Percentiles rank a stretch among this genome's conserved stretches.
Conservation (phyloP, 306 rosid genomes). For the Potentilla sterilis region DNA sequence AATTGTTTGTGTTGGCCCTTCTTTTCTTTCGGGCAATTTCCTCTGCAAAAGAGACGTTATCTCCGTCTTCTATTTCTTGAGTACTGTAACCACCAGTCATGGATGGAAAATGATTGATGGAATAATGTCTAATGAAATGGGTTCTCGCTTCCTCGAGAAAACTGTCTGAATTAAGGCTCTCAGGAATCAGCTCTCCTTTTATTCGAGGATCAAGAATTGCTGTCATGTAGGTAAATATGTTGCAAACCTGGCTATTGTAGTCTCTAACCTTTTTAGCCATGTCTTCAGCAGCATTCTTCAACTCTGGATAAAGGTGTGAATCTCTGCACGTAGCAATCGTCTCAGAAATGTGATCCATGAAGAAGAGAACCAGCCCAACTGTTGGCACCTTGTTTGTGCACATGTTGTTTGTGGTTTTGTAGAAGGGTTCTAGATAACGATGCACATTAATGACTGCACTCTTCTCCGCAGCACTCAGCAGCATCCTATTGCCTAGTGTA, state of each 20-base stretch:
- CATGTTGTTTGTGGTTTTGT: constrained; percentile 87
- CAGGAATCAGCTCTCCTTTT: constrained; percentile 91
- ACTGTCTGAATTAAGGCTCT: constrained; percentile 60
- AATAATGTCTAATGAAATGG: constrained; percentile 73
- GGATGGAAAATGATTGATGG: constrained; percentile 66
- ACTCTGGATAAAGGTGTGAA: constrained; percentile 78
- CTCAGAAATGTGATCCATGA: constrained; percentile 98
- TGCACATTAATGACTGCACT: constrained; percentile 64
- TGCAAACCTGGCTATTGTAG: constrained; percentile 75
- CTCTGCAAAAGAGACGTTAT: constrained; percentile 87
- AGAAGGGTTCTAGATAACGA: constrained; percentile 84
- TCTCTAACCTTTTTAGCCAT: constrained; percentile 78
- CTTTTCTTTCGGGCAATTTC: constrained; percentile 95
- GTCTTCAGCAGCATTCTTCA: constrained; percentile 80
- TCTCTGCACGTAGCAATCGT: constrained; percentile 73
- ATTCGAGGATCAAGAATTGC: constrained; percentile 95
- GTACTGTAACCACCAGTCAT: constrained; percentile 58
- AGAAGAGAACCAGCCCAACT: constrained; percentile 83
- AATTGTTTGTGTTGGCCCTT: constrained; percentile 61
- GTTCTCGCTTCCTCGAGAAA: constrained; percentile 82
- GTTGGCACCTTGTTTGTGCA: constrained; percentile 87
- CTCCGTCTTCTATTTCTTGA: constrained; percentile 72
- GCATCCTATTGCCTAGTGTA: constrained; percentile 60
- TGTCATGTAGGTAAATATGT: constrained; percentile 79
- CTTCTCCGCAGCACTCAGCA: constrained; percentile 67